Percentiles rank a stretch among this genome's conserved stretches.
Conservation (phyloP, 257 asterid genomes). For the Leptodermis oblonga region DNA sequence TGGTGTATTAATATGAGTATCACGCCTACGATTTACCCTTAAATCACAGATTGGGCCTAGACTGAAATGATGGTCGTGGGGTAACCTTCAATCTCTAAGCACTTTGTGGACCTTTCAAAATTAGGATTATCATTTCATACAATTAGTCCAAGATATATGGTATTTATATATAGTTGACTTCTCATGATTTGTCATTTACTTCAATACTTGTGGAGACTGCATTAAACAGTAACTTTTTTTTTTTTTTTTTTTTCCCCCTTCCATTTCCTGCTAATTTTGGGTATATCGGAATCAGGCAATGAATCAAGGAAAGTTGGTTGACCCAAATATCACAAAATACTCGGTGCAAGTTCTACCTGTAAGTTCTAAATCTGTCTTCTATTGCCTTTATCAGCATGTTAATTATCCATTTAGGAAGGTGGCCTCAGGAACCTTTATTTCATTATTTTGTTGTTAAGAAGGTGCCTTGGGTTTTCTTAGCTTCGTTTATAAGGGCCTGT, state of each 20-base stretch:
- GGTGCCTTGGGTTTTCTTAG: neutral
- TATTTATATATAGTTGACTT: neutral
- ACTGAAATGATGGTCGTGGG: neutral
- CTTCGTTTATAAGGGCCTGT: no score
- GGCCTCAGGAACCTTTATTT: neutral
- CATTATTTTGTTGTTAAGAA: neutral
- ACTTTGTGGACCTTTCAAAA: no score
- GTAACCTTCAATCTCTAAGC: no score
- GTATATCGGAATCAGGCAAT: neutral
- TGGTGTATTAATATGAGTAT: neutral
- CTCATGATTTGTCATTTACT: neutral
- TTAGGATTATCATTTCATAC: no score
- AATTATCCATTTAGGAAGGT: neutral
- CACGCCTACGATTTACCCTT: neutral
- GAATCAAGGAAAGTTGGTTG: neutral
- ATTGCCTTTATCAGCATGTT: neutral
- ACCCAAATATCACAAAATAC: neutral
- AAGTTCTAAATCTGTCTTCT: neutral
- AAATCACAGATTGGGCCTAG: neutral
- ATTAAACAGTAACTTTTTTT: neutral
- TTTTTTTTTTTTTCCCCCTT: neutral
- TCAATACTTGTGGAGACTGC: constrained; percentile 9
- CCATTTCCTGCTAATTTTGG: neutral
- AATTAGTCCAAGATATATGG: neutral
- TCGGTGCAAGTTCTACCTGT: constrained; percentile 5